Conservation (phyloP, 176 grass and related monocot species). For the Oryza australiensis region DNA sequence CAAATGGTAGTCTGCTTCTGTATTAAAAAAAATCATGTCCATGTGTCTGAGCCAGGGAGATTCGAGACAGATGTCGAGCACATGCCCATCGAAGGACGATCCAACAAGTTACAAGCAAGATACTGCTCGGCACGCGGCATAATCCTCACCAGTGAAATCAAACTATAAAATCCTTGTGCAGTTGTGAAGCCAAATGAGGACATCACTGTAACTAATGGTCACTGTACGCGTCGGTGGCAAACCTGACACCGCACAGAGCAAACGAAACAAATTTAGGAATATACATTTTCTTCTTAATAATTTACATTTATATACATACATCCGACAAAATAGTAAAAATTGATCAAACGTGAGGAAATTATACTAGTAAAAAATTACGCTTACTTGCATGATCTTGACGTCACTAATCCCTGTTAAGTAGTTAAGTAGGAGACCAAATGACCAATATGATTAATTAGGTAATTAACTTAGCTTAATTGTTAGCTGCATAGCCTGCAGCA, state of each 20-base stretch:
- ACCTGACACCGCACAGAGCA: background rate
- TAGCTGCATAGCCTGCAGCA: background rate
- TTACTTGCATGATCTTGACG: no score
- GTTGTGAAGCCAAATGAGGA: background rate
- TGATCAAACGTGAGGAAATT: background rate
- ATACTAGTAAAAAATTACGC: no score
- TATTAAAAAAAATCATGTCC: background rate
- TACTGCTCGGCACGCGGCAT: background rate
- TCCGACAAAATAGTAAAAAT: no score
- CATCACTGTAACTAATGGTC: no score
- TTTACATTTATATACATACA: no score
- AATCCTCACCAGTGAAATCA: background rate
- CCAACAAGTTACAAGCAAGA: background rate
- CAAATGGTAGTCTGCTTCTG: background rate
- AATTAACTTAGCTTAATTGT: background rate
- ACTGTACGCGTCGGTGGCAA: background rate
- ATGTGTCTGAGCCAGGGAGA: background rate
- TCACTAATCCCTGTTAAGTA: background rate
- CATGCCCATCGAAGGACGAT: slow-evolving; percentile 8
- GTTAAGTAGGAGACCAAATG: background rate
- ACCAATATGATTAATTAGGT: background rate
- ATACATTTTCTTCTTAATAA: no score
- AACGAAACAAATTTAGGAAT: no score
- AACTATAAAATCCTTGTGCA: background rate
- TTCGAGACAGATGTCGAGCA: slow-evolving; percentile 25